Conservation (phyloP, 352 stramenopile genomes). For the Phytophthora rubi region DNA sequence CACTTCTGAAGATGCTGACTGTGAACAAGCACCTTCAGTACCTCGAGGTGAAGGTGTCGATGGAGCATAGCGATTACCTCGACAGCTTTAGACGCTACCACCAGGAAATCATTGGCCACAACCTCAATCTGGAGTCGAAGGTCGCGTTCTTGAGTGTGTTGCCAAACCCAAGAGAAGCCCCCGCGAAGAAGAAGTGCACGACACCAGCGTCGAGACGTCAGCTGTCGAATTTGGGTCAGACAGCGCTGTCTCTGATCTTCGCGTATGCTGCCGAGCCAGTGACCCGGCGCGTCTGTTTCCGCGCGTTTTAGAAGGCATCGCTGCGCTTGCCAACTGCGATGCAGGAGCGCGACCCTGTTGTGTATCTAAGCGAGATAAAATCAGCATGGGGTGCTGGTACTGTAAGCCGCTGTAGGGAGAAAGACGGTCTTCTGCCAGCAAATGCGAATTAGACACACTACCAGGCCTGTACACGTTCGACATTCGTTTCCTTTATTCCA, state of each 20-base stretch:
- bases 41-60: conserved; percentile 18
- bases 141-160: conserved; percentile 23
- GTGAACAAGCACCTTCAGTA: conserved; percentile 20
- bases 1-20: conserved; percentile 17
- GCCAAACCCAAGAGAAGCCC: not conserved
- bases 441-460: too few relatives aligned
- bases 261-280: conserved; percentile 16
- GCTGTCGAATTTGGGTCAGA: conserved; percentile 4
- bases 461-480: too few relatives aligned
- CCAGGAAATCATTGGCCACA: conserved; percentile 20
- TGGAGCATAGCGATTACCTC: conserved; percentile 11
- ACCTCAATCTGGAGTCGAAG: conserved; percentile 15
- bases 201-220: conserved; percentile 1
- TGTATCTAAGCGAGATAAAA: too few relatives aligned
- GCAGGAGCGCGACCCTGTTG: not conserved
- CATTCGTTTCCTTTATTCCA: too few relatives aligned
- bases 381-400: too few relatives aligned
- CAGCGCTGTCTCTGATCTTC: conserved; percentile 1
- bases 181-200: conserved; percentile 5
- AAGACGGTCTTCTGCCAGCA: too few relatives aligned
- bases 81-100: conserved; percentile 13
- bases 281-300: conserved; percentile 15
- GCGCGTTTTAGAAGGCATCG: conserved; percentile 1
- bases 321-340: not conserved
- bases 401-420: too few relatives aligned